These are phyloP conservation scores for Nicotiana noctiflora DNA, from an alignment of 257 asterid species.

Conservation along the genomic window DNA sequence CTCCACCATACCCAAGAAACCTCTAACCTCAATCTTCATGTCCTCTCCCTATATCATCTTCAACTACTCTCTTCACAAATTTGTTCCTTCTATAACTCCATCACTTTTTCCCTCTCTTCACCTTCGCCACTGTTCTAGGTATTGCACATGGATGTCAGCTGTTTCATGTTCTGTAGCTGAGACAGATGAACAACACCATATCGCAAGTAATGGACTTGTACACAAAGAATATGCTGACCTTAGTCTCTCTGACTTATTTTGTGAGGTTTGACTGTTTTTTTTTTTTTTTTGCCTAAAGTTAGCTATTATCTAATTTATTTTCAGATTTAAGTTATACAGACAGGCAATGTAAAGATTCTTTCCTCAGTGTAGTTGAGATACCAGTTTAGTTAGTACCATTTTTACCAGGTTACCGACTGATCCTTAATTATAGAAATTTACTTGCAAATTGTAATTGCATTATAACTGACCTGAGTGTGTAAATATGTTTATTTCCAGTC, in stretches of 20 bases:
- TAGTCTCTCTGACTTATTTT: slow-evolving; percentile 54
- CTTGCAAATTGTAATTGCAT: too few species aligned
- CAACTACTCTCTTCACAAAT: neutral
- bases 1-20: neutral
- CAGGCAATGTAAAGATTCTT: neutral
- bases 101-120: neutral
- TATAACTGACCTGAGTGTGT: too few species aligned
- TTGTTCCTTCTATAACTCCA: slow-evolving; percentile 2
- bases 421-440: neutral
- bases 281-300: neutral
- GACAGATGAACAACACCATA: slow-evolving; percentile 23
- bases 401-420: neutral
- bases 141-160: slow-evolving; percentile 6
- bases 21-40: neutral
- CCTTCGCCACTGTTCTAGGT: neutral
- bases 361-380: neutral
- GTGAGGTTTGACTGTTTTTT: too few species aligned
- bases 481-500: too few species aligned
- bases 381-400: neutral
- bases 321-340: neutral
- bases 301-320: neutral
- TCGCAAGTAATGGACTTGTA: slow-evolving; percentile 53
- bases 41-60: neutral
- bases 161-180: slow-evolving; percentile 13
- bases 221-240: slow-evolving; percentile 84